Evolutionary conservation across 495 filamentous ascomycete genomes (phyloP).

Genomic region (Friedmanniomyces endolithicus): DNA sequence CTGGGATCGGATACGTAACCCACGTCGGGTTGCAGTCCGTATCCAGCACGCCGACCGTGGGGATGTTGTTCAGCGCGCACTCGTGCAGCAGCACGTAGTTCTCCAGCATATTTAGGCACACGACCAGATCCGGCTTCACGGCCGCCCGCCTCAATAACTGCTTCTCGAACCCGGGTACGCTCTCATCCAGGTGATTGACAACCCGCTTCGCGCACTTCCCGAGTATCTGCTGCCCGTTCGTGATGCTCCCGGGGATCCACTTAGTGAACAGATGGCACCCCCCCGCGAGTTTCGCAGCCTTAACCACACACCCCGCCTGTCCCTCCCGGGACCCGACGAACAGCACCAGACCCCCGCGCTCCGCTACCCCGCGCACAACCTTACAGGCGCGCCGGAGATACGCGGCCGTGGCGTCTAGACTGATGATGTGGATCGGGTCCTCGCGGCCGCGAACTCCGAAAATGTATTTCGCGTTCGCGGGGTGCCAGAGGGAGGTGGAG

Average conservation of each 20-base stretch:
- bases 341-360: slow-evolving; percentile 70
- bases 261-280: slow-evolving; percentile 86
- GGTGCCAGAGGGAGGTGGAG: slow-evolving; percentile 87
- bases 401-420: slow-evolving; percentile 71
- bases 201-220: slow-evolving; percentile 51
- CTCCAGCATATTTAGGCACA: slow-evolving; percentile 85
- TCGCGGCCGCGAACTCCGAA: slow-evolving; percentile 55
- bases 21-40: slow-evolving; percentile 85
- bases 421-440: slow-evolving; percentile 86
- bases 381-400: slow-evolving; percentile 81
- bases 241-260: slow-evolving; percentile 87
- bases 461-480: slow-evolving; percentile 87
- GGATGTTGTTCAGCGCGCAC: slow-evolving; percentile 74
- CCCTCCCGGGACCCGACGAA: slow-evolving; percentile 80
- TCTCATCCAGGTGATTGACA: slow-evolving; percentile 56
- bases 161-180: slow-evolving; percentile 49
- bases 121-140: slow-evolving; percentile 78
- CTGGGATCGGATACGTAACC: slow-evolving; percentile 93
- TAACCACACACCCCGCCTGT: slow-evolving; percentile 64
- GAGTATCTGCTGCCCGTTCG: slow-evolving; percentile 83
- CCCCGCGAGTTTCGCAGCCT: slow-evolving; percentile 61
- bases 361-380: slow-evolving; percentile 75
- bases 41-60: slow-evolving; percentile 89
- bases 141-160: slow-evolving; percentile 48
- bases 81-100: slow-evolving; percentile 84